phyloP scores from a whole-genome alignment of 768 basidiomycete species.

The Psilocybe tampanensis region DNA sequence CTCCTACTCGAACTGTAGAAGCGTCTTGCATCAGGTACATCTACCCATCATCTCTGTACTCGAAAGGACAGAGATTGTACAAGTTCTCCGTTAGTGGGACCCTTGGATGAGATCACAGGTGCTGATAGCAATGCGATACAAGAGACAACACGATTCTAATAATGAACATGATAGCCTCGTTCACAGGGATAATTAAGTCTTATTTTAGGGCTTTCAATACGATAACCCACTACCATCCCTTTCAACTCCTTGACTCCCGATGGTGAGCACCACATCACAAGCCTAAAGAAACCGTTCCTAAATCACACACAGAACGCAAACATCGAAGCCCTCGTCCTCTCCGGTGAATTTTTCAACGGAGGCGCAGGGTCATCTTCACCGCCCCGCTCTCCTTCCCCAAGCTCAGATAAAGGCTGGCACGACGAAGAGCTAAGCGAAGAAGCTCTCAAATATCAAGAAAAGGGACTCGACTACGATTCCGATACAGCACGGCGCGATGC shows the following conservation, averaged over 20 bases:
- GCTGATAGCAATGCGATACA: neutral
- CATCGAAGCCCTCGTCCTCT: conserved; percentile 75
- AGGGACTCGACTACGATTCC: conserved; percentile 48
- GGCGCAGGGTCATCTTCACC: conserved; percentile 65
- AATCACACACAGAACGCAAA: conserved; percentile 33
- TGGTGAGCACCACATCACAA: neutral
- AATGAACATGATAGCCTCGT: neutral
- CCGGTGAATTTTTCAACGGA: conserved; percentile 73
- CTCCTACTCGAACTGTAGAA: neutral
- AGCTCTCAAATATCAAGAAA: conserved; percentile 33
- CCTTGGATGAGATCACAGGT: conserved; percentile 1
- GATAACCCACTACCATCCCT: neutral
- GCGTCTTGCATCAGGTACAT: neutral
- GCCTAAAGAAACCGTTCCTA: neutral
- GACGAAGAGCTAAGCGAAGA: conserved; percentile 46
- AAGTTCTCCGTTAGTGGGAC: neutral
- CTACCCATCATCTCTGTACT: too few relatives aligned
- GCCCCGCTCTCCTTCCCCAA: conserved; percentile 60
- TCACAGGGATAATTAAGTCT: neutral
- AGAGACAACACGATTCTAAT: neutral
- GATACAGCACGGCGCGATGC: conserved; percentile 40
- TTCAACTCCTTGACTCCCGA: neutral
- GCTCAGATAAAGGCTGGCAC: conserved; percentile 51
- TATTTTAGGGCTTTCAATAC: neutral
- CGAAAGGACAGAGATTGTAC: too few relatives aligned